Conservation (phyloP, 164 flowering plant species). For the Liquidambar formosana region DNA sequence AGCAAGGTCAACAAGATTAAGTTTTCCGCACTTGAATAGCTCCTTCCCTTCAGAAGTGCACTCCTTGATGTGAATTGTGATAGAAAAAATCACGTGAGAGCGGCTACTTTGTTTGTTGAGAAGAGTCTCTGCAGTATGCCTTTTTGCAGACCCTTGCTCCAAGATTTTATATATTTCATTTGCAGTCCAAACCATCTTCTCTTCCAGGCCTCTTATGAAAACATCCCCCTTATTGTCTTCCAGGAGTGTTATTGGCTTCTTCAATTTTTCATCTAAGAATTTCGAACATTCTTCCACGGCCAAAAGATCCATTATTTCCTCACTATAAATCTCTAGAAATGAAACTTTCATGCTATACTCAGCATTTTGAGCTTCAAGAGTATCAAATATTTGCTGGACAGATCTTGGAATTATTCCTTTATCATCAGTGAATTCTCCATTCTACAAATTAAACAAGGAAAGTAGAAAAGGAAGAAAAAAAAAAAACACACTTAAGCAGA, state of each 20-base stretch:
- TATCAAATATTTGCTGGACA: constrained; percentile 65
- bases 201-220: constrained; percentile 76
- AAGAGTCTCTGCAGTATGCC: constrained; percentile 83
- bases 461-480: background rate
- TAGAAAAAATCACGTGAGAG: constrained; percentile 84
- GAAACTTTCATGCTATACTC: constrained; percentile 80
- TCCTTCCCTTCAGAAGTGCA: constrained; percentile 85
- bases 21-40: constrained; percentile 83
- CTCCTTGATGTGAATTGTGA: constrained; percentile 89
- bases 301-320: constrained; percentile 72
- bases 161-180: constrained; percentile 73
- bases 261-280: constrained; percentile 62
- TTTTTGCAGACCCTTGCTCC: constrained; percentile 79
- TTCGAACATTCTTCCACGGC: constrained; percentile 62
- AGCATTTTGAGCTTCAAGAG: constrained; percentile 71
- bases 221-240: constrained; percentile 87
- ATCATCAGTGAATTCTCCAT: constrained; percentile 74
- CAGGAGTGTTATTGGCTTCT: constrained; percentile 80
- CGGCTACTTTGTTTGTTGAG: constrained; percentile 87
- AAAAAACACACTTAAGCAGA: background rate
- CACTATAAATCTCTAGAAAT: constrained; percentile 78
- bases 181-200: constrained; percentile 71
- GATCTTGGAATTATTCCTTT: constrained; percentile 85
- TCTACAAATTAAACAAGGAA: constrained; percentile 32
- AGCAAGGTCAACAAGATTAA: constrained; percentile 88